Conservation (phyloP, 257 asterid species). For the Forsythia viridissima region DNA sequence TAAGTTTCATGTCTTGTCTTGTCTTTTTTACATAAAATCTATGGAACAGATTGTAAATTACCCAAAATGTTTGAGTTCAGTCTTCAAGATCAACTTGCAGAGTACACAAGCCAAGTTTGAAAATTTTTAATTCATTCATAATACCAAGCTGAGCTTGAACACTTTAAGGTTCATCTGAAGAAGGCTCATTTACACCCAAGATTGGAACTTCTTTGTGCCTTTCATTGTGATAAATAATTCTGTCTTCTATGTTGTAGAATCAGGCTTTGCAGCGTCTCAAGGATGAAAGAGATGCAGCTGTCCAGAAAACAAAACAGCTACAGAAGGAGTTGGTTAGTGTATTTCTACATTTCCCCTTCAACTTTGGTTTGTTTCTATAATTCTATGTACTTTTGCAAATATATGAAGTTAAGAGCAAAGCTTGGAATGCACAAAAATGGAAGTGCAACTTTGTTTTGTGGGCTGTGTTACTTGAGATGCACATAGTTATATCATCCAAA, state of each 20-base stretch:
- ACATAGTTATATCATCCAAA: neutral
- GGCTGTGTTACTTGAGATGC: neutral
- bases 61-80: neutral
- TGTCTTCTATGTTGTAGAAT: slow-evolving; percentile 23
- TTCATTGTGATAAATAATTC: neutral
- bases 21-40: neutral
- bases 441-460: neutral
- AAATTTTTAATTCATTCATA: neutral
- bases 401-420: neutral
- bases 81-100: neutral
- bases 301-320: slow-evolving; percentile 38
- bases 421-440: neutral
- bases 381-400: neutral
- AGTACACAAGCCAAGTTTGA: neutral
- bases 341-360: neutral
- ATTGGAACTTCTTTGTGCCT: neutral
- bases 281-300: slow-evolving; percentile 48
- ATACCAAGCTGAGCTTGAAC: neutral
- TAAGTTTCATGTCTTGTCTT: neutral
- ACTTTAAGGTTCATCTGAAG: neutral
- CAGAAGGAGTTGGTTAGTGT: slow-evolving; percentile 43
- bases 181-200: no score
- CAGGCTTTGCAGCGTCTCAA: slow-evolving; percentile 40
- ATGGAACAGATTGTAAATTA: neutral
- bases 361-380: neutral